Base-by-base conservation (phyloP, 2,329 filamentous ascomycete species). In the Colletotrichum musae region DNA sequence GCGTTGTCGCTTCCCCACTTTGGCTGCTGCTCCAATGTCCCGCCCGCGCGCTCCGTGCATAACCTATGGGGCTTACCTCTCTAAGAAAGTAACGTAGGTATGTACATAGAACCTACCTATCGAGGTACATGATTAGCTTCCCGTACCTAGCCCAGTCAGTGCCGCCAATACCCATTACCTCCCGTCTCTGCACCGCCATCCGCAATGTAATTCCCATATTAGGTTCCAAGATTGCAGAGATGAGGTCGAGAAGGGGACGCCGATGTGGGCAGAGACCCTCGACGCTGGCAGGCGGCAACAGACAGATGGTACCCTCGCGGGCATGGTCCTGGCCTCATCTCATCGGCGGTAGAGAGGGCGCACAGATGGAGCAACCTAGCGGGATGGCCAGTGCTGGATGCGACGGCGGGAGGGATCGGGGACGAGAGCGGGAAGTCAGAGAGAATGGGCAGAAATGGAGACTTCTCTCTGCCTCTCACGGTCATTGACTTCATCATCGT, bases 41-140 rank as follows among this genome's bases (percentile, higher is more conserved):
- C 65, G 45, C 39, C 57, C 53, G 63, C 63, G 51, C 67, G 45
- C 67, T 70, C 63, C 67, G 57, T 70, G 52, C 57, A 68, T 58
- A 26, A n/a, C 58, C 63, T 70, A 57, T 68, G 32, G 48, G 32
- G 32, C 32, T 10, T 12, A 36, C 32, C 32, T 36, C 32, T 36
- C 2, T 36, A 36, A 47, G 6, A 6, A 47, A 47, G 47, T 45
- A 26, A 32, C 53, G 36, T 36, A 36, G 32, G 13, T 15, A 64
- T 36, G 24, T 43, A 64, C 32, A 24, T 21, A 36, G 32, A 36
- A 36, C 32, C 7, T 36, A 36, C 32, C 32, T 36, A 36, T 36
- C 32, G 32, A 36, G 32, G 32, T 10, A 36, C 32, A 36, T 10
- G 21, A 36, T 3, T 36, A 36, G 21, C 32, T 36, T 7, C 32